phyloP scores from a whole-genome alignment of 23 red algal species.

The Rhodosorus marinus region DNA sequence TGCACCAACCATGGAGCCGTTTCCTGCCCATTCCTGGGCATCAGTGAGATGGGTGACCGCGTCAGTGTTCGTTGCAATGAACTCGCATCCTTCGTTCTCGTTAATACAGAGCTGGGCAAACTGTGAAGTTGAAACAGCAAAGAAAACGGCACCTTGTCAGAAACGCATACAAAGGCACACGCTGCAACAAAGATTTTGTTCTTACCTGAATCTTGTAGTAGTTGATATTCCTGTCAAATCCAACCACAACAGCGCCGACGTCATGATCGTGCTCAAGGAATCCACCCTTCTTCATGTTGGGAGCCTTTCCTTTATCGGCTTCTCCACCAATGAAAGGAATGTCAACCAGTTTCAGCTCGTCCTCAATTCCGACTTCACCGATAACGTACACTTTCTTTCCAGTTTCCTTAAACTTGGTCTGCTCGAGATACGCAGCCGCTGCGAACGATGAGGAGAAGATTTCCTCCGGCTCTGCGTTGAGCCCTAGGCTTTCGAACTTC shows the following conservation, averaged over 20 bases:
- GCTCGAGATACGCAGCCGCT: slow-evolving; percentile 85
- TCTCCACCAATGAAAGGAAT: slow-evolving; percentile 79
- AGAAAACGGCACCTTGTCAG: too few species aligned
- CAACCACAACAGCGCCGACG: slow-evolving; percentile 95
- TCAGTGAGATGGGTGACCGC: slow-evolving; percentile 94
- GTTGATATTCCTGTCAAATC: slow-evolving; percentile 95
- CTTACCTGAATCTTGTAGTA: slow-evolving; percentile 92
- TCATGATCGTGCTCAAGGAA: slow-evolving; percentile 68
- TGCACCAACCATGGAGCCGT: slow-evolving; percentile 97
- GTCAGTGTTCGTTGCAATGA: slow-evolving; percentile 94
- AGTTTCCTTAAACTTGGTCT: slow-evolving; percentile 51
- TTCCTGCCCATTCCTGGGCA: slow-evolving; percentile 99
- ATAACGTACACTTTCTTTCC: slow-evolving; percentile 98
- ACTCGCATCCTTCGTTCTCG: slow-evolving; percentile 66
- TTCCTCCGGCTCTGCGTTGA: slow-evolving; percentile 73
- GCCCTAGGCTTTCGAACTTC: slow-evolving; percentile 81
- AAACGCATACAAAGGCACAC: too few species aligned
- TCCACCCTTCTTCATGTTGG: slow-evolving; percentile 60
- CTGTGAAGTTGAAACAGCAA: too few species aligned
- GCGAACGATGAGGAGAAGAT: slow-evolving; percentile 98
- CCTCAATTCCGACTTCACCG: slow-evolving; percentile 70
- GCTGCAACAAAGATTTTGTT: background rate
- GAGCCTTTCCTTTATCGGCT: slow-evolving; percentile 57
- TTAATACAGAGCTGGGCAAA: slow-evolving; percentile 94
- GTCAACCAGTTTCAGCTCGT: slow-evolving; percentile 71